A percentile compares a stretch with the other conserved stretches of the same genome.
These are phyloP conservation scores for Rhizoclosmatium sp. DNA, from an alignment of 192 early-diverging fungal genomes.

Conservation along the genomic window DNA sequence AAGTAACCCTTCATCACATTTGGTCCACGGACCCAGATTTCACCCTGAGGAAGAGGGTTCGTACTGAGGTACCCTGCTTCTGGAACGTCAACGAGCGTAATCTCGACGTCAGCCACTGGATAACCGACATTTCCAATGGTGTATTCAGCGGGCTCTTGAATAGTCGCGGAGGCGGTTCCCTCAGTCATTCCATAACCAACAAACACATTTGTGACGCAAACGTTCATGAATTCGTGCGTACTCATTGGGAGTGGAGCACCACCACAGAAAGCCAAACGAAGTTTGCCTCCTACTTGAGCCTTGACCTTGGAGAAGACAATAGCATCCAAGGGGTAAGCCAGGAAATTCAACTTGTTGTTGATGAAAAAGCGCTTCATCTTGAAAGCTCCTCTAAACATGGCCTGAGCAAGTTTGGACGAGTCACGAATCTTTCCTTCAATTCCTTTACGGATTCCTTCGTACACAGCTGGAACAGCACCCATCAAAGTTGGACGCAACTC, in stretches of 20 bases:
- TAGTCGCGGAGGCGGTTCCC: constrained; percentile 66
- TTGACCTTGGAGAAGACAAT: constrained; percentile 85
- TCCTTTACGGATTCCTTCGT: constrained; percentile 86
- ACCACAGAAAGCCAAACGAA: constrained; percentile 82
- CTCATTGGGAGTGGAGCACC: constrained; percentile 87
- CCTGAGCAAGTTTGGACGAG: constrained; percentile 61
- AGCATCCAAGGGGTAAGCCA: constrained; percentile 72
- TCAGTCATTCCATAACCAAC: constrained; percentile 91
- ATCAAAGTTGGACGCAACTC: constrained; percentile 74
- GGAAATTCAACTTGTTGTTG: constrained; percentile 67
- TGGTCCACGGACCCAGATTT: constrained; percentile 84
- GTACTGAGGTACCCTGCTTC: constrained; percentile 18
- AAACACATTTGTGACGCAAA: constrained; percentile 80
- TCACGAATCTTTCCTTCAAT: constrained; percentile 71
- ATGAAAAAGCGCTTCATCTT: constrained; percentile 75
- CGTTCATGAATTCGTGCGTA: constrained; percentile 85
- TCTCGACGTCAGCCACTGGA: constrained; percentile 78
- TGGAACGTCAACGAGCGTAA: constrained; percentile 70
- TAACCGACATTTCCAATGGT: not conserved
- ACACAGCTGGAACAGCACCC: constrained; percentile 76
- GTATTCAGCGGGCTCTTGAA: constrained; percentile 49
- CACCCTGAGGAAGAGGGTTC: constrained; percentile 63
- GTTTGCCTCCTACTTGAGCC: constrained; percentile 82
- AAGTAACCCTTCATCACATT: constrained; percentile 81
- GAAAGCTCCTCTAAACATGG: constrained; percentile 80